Conservation (phyloP, 768 basidiomycete species). For the Phylloporus rhodoxanthus region DNA sequence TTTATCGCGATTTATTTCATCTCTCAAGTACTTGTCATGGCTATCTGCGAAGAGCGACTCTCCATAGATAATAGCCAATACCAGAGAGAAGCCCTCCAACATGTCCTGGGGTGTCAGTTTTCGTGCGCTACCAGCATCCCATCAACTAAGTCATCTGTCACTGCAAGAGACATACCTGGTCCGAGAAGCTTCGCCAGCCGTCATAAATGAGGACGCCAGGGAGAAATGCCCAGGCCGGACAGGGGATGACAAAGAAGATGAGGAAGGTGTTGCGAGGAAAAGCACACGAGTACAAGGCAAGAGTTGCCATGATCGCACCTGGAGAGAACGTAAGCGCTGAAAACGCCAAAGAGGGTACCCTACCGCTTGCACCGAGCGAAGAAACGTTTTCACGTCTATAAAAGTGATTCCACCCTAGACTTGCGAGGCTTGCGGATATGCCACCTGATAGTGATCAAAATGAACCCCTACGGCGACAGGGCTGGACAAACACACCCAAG, state of each 20-base stretch:
- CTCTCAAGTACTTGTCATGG: background rate
- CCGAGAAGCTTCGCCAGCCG: conserved; percentile 30
- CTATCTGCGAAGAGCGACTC: conserved; percentile 25
- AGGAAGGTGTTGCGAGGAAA: conserved; percentile 61
- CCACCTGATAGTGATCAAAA: conserved; percentile 42
- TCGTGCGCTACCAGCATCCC: conserved; percentile 37
- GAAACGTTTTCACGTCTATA: conserved; percentile 26
- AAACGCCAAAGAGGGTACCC: too few species aligned
- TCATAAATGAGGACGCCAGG: conserved; percentile 46
- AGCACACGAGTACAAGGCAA: conserved; percentile 68
- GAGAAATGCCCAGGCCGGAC: conserved; percentile 74
- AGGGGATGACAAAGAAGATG: conserved; percentile 70
- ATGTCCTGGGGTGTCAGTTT: conserved; percentile 60
- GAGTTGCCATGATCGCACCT: conserved; percentile 68
- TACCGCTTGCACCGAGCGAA: conserved; percentile 72
- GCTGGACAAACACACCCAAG: conserved; percentile 41
- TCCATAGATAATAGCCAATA: conserved; percentile 44
- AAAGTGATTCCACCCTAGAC: conserved; percentile 42
- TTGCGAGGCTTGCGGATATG: conserved; percentile 46
- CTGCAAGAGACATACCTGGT: conserved; percentile 26
- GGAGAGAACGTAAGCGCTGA: conserved; percentile 2
- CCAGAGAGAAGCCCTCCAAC: conserved; percentile 63
- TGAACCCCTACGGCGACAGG: background rate
- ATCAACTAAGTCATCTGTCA: background rate
- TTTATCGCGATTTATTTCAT: conserved; percentile 8